Percentiles rank a stretch among this genome's conserved stretches.
Conservation (phyloP, 2,329 filamentous ascomycete genomes). For the Aspergillus pseudoterreus region DNA sequence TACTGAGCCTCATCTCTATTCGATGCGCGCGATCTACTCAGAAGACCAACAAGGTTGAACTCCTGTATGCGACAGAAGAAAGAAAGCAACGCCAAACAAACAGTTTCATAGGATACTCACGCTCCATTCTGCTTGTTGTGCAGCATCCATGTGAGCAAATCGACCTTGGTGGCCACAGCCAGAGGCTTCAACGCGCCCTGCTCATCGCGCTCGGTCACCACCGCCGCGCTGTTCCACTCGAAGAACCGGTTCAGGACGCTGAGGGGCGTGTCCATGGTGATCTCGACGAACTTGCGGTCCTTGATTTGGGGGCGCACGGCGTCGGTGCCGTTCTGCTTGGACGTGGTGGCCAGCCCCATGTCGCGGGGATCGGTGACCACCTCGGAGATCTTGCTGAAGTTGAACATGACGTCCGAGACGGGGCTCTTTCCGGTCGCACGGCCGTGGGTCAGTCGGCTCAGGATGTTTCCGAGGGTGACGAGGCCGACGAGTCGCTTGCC, state of each 20-base stretch:
- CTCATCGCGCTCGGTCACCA: conserved; percentile 76
- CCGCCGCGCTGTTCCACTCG: conserved; percentile 95
- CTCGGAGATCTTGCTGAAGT: conserved; percentile 83
- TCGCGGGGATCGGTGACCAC: conserved; percentile 83
- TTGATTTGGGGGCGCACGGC: conserved; percentile 44
- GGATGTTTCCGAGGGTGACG: conserved; percentile 89
- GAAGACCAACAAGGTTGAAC: background rate
- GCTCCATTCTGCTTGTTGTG: conserved; percentile 49
- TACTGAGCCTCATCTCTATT: background rate
- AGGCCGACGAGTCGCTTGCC: conserved; percentile 78
- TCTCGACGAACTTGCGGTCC: conserved; percentile 78
- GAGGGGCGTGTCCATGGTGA: conserved; percentile 85
- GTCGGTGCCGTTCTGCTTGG: conserved; percentile 10
- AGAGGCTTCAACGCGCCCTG: conserved; percentile 68
- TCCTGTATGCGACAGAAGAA: conserved; percentile 4
- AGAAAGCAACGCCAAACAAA: conserved; percentile 3
- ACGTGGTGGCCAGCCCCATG: conserved; percentile 41
- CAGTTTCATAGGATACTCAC: background rate
- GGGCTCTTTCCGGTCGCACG: conserved; percentile 70
- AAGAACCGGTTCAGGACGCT: conserved; percentile 85
- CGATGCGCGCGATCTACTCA: background rate
- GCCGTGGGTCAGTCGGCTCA: conserved; percentile 82
- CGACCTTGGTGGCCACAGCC: conserved; percentile 93
- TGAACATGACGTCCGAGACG: conserved; percentile 92
- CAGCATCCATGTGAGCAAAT: conserved; percentile 88